Base-by-base conservation (phyloP, 1,284 basidiomycete species). In the Xerocomus nothofagi region DNA sequence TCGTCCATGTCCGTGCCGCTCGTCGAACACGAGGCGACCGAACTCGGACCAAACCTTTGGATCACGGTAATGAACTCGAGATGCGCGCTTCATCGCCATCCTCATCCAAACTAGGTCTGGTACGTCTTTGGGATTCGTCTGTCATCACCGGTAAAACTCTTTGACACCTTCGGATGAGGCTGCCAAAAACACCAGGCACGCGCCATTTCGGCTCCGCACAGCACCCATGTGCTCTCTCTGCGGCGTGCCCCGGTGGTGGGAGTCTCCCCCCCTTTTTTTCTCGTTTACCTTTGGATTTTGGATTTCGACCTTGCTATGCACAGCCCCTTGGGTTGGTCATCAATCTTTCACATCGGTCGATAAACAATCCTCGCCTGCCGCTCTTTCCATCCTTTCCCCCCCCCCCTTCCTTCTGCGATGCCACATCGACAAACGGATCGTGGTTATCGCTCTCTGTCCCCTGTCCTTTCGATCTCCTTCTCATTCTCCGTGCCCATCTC, bases 21-120 rank as follows among this genome's bases (percentile, higher is more conserved):
- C 45, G 39, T 32, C 33, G 51, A 53, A 37, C 41, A 50, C 46
- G 53, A 54, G 52, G 46, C 52, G n/a, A 34, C 51, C 37, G 24
- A 29, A 24, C 23, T 17, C 24, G 24, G 38, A 24, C 2, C 2
- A 32, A 14, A 0, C 39, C 15, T 20, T 5, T 29, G 11, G 3
- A 12, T 29, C 4, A 24, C 47, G 47, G 47, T 49, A 49, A 49
- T 49, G 47, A 50, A 49, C 14, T 11, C 31, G 26, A 27, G 26
- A 27, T 10, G 9, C 27, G 12, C 27, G 11, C 27, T 12, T 12
- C 27, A 29, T 29, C 27, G 11, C 27, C 27, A 29, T 29, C 11
- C 27, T 27, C 10, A 11, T 27, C 26, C 26, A 5, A 27, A 27
- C 10, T 27, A 3, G 26, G 26, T 27, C 26, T 27, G 10, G 6